Evolutionary conservation across 2,329 filamentous ascomycete genomes (phyloP).

Genomic region (Apiospora pterosperma): DNA sequence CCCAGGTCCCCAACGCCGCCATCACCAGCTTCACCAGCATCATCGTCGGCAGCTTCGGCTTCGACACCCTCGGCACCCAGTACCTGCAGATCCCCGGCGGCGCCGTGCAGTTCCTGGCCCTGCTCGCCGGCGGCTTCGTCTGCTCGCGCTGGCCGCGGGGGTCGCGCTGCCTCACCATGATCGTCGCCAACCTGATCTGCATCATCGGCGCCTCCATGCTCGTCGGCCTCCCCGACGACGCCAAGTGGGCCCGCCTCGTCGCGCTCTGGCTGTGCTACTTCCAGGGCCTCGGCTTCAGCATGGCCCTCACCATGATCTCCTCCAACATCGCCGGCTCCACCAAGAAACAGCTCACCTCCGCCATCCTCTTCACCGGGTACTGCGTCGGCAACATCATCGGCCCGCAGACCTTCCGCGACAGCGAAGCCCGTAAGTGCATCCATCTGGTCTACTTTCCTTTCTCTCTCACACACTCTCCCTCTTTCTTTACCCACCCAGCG

Average conservation of each 20-base stretch:
- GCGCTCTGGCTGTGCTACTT: conserved; percentile 48
- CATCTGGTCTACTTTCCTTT: background rate
- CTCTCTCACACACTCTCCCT: background rate
- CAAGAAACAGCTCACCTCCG: conserved; percentile 28
- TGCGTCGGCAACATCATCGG: conserved; percentile 31
- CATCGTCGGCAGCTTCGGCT: conserved; percentile 25
- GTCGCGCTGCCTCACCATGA: conserved; percentile 52
- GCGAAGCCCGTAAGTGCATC: conserved; percentile 20
- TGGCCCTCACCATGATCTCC: conserved; percentile 29
- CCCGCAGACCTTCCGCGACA: conserved; percentile 24
- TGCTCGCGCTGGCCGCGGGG: conserved; percentile 48
- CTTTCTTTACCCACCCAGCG: background rate
- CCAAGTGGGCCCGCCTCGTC: conserved; percentile 56
- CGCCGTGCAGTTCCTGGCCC: conserved; percentile 51
- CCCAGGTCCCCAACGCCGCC: conserved; percentile 54
- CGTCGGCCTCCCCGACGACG: conserved; percentile 44
- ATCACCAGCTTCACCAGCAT: conserved; percentile 41
- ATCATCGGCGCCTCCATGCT: conserved; percentile 50
- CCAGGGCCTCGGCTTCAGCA: conserved; percentile 29
- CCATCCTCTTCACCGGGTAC: conserved; percentile 27
- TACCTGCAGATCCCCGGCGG: conserved; percentile 60
- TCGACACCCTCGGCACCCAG: conserved; percentile 48
- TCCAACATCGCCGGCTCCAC: conserved; percentile 30
- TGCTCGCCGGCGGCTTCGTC: conserved; percentile 47
- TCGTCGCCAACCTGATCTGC: conserved; percentile 51